Base-by-base conservation (phyloP, 164 flowering plant species). In the Protea cynaroides region DNA sequence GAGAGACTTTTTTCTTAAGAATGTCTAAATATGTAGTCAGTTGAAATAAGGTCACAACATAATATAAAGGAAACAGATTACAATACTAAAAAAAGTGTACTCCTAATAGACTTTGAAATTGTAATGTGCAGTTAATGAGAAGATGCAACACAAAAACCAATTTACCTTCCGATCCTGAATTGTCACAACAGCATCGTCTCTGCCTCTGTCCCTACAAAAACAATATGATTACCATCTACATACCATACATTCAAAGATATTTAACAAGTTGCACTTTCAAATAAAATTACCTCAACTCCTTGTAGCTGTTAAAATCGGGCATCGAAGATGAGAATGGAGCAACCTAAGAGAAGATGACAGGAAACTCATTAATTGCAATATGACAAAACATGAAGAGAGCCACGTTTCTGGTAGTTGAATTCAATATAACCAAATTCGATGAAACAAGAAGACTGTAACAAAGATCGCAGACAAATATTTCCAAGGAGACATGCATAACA, bases 151-250 rank as follows among this genome's bases (percentile, higher is more conserved):
- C 51, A 56, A 54, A 54, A 25, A 52, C 18, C 36, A 17, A 58
- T 82, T 76, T 79, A 89, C 96, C 76, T 89, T 89, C 58, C 96
- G 77, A 66, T 78, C 83, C 62, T 78, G 70, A 37, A 87, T 38
- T 17, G 68, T 65, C 58, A 65, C 67, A 63, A 76, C 52, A 29
- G 72, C 62, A 51, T 85, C 87, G 59, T 87, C 90, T 71, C 68
- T 80, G 66, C 59, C 74, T 68, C 69, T 76, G 44, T 81, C 83
- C 80, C 89, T 83, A 56, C 55, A 76, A 11, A 66, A 58, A 74
- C 65, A 8, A 38, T 65, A 57, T 14, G 10, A 25, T 47, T 55
- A 44, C 14, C 12, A 49, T 18, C 34, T n/a, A 43, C 24, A 14
- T 40, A 38, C 14, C 3, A 15, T 6, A 51, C 25, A 60, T 0